Base-by-base conservation (phyloP, 2,329 filamentous ascomycete genomes). In the Helotiales sp. region DNA sequence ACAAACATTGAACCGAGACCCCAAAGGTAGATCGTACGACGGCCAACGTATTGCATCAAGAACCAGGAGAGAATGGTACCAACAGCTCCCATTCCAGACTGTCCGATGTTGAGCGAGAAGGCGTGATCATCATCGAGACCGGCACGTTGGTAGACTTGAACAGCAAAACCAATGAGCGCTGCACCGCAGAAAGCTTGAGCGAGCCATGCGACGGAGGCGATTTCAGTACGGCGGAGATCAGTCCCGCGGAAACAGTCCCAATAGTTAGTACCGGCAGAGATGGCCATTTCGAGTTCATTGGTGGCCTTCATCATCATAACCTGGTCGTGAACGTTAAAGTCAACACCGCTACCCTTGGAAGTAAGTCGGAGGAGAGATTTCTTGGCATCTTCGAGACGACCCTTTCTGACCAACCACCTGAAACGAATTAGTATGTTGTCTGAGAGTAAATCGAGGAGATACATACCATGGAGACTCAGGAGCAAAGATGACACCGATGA, bases 111-210 rank as follows among this genome's bases (percentile, higher is more conserved):
- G 72, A 88, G 84, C 59, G 82, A 78, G 67, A 87, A 88, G 0
- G 86, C 81, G 24, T 82, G 78, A 20, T 78, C 77, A 0, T 81
- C 79, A 0, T 77, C 73, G 32, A 88, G 76, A 1, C 86, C 86
- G 2, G 85, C 86, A 5, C 85, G 83, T 69, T 84, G 78, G 75
- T 87, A 88, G 72, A 84, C 83, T 72, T 87, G 87, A 1, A 86
- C 89, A 1, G 85, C 86, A 67, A 88, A 90, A 67, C 86, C 86
- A 22, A 57, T 86, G 64, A 90, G 82, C n/a, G 87, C 85, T 67
- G 87, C 85, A 17, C 88, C 87, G 60, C 83, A 86, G 3, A 89
- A 79, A 17, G 87, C 86, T 73, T 90, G 87, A 1, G 86, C 86
- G 6, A 84, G 82, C 78, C 88, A 89, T 4, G 87, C 85, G 72